phyloP scores from a whole-genome alignment of 805 yeast genomes.

The Hanseniaspora hatyaiensis region DNA sequence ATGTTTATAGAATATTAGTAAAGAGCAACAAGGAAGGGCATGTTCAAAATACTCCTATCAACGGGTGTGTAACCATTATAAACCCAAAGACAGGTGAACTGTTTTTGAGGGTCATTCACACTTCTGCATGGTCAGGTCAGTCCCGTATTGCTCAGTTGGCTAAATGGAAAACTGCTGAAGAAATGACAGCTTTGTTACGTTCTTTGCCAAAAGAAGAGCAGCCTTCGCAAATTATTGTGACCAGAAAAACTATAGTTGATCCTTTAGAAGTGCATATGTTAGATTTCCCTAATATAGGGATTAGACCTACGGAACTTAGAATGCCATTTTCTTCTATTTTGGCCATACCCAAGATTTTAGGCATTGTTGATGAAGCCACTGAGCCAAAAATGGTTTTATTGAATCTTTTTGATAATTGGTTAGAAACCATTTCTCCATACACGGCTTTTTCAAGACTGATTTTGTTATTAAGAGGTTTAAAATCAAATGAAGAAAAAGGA shows the following conservation, averaged over 20 bases:
- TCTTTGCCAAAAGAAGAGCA: conserved; percentile 88
- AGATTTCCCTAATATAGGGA: conserved; percentile 84
- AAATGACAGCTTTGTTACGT: conserved; percentile 79
- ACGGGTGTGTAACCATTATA: conserved; percentile 82
- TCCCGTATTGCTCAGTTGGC: conserved; percentile 85
- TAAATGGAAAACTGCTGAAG: conserved; percentile 98
- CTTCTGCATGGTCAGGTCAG: conserved; percentile 95
- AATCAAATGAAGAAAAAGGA: conserved; percentile 64
- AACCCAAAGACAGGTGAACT: conserved; percentile 87
- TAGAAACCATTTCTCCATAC: conserved; percentile 64
- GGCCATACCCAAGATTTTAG: conserved; percentile 66
- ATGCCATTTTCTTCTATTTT: conserved; percentile 82
- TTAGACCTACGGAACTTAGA: conserved; percentile 78
- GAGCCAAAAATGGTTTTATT: conserved; percentile 89
- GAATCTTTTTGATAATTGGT: conserved; percentile 92
- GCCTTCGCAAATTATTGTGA: conserved; percentile 82
- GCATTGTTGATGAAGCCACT: conserved; percentile 69
- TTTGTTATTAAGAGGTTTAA: conserved; percentile 69
- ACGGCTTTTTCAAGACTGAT: conserved; percentile 89
- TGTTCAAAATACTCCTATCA: conserved; percentile 78
- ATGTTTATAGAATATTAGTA: conserved; percentile 84
- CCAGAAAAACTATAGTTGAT: conserved; percentile 82
- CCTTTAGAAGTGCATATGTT: conserved; percentile 95
- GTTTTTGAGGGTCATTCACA: conserved; percentile 78
- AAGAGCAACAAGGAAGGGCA: conserved; percentile 91